phyloP scores from a whole-genome alignment of 202 grass and related monocot species.

The Cymbopogon flexuosus region DNA sequence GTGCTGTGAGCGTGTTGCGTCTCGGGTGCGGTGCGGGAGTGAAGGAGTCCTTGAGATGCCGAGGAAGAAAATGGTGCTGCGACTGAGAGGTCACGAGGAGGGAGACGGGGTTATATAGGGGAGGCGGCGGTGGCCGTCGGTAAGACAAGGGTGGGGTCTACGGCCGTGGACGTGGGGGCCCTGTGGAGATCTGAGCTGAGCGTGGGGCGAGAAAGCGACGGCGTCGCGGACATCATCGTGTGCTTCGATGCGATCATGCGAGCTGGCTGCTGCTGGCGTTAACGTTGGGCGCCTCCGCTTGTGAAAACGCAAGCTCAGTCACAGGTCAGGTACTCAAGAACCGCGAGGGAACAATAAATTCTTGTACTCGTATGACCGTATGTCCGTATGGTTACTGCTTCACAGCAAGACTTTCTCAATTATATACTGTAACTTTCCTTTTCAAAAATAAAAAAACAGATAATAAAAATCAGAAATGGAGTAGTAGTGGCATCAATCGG shows the following conservation, averaged over 20 bases:
- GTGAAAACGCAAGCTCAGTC: slow-evolving; percentile 14
- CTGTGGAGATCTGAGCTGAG: slow-evolving; percentile 27
- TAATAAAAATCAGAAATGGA: not conserved
- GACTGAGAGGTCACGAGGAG: too few species aligned
- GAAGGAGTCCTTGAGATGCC: not conserved
- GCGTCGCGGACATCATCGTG: not conserved
- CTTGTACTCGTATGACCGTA: not conserved
- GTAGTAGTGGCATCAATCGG: not conserved
- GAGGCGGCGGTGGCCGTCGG: slow-evolving; percentile 21
- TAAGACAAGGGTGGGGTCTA: slow-evolving; percentile 19
- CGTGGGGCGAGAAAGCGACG: slow-evolving; percentile 10
- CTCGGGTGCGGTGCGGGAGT: not conserved
- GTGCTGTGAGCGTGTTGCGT: not conserved
- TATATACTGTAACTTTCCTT: not conserved
- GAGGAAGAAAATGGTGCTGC: not conserved
- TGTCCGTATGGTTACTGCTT: not conserved
- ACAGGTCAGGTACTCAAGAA: not conserved
- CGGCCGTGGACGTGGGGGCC: slow-evolving; percentile 4
- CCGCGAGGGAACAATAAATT: not conserved
- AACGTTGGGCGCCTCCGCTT: not conserved
- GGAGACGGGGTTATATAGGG: too few species aligned
- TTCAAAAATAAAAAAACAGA: too few species aligned
- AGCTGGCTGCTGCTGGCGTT: not conserved
- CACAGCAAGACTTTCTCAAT: not conserved
- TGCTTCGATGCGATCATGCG: not conserved